Percentiles rank a stretch among this genome's conserved stretches.
phyloP scores from a whole-genome alignment of 805 yeast genomes.

The Wickerhamomyces queroliae region DNA sequence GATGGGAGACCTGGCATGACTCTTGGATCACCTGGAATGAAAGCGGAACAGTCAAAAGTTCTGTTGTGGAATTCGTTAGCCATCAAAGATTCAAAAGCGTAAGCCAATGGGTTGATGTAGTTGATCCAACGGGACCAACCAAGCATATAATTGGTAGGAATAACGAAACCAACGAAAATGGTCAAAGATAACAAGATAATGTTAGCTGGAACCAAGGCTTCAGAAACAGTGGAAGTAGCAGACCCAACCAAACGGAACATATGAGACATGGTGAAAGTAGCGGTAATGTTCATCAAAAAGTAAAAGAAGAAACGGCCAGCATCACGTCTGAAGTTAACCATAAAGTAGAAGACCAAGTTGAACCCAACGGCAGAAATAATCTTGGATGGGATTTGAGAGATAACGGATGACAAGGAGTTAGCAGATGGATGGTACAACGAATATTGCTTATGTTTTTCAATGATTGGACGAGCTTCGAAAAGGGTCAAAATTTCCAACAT shows the following conservation, averaged over 20 bases:
- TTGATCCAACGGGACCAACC: constrained; percentile 68
- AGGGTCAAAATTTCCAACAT: constrained; percentile 37
- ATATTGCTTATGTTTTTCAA: constrained; percentile 63
- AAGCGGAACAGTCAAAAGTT: constrained; percentile 43
- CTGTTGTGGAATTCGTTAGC: constrained; percentile 57
- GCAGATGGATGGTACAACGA: constrained; percentile 69
- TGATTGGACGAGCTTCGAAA: constrained; percentile 48
- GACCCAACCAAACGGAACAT: constrained; percentile 46
- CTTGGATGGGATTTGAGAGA: constrained; percentile 61
- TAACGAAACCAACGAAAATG: constrained; percentile 47
- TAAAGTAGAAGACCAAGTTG: constrained; percentile 46
- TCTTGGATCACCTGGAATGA: constrained; percentile 52
- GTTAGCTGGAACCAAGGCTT: constrained; percentile 49
- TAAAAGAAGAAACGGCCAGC: constrained; percentile 38
- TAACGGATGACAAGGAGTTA: constrained; percentile 57
- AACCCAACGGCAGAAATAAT: constrained; percentile 37
- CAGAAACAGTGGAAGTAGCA: constrained; percentile 44
- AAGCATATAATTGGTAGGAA: constrained; percentile 55
- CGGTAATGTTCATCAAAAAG: constrained; percentile 41
- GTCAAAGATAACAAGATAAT: constrained; percentile 42
- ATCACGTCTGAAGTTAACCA: constrained; percentile 40
- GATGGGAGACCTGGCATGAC: too few relatives aligned
- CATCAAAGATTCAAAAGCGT: constrained; percentile 56
- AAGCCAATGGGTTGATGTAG: constrained; percentile 49
- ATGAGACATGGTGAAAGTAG: constrained; percentile 35